Evolutionary conservation across 73 alveolate species (phyloP).

Genomic region (Paramecium biaurelia): DNA sequence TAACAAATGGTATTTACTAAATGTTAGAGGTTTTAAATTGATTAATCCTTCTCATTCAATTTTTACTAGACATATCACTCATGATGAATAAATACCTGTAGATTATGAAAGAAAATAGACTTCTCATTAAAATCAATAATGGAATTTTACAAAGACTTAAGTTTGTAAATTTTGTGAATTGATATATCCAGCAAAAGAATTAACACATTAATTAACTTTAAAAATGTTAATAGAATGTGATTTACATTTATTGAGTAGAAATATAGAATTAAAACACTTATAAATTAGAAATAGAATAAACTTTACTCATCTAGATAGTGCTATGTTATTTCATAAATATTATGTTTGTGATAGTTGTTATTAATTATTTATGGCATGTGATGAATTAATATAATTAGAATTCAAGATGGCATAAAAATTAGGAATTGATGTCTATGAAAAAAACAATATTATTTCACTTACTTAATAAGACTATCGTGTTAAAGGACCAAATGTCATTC

Average conservation of each 20-base stretch:
- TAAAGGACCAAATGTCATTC: slow-evolving; percentile 45
- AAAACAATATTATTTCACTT: slow-evolving; percentile 19
- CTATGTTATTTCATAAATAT: slow-evolving; percentile 82
- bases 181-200: slow-evolving; percentile 68
- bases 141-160: slow-evolving; percentile 60
- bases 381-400: slow-evolving; percentile 75
- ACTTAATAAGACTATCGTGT: slow-evolving; percentile 25
- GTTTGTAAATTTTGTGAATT: slow-evolving; percentile 81
- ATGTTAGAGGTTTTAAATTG: slow-evolving; percentile 78
- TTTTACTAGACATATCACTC: slow-evolving; percentile 35
- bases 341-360: slow-evolving; percentile 85
- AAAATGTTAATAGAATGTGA: slow-evolving; percentile 88
- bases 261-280: slow-evolving; percentile 58
- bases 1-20: slow-evolving; percentile 91
- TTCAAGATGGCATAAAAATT: slow-evolving; percentile 69
- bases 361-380: slow-evolving; percentile 74
- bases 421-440: slow-evolving; percentile 69
- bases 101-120: slow-evolving; percentile 67
- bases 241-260: slow-evolving; percentile 67
- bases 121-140: slow-evolving; percentile 45
- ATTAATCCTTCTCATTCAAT: not conserved
- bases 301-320: slow-evolving; percentile 77
- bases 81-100: slow-evolving; percentile 53
- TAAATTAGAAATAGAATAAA: slow-evolving; percentile 70
- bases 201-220: slow-evolving; percentile 78